phyloP scores from a whole-genome alignment of 495 filamentous ascomycete species.

The Aspergillus campestris region DNA sequence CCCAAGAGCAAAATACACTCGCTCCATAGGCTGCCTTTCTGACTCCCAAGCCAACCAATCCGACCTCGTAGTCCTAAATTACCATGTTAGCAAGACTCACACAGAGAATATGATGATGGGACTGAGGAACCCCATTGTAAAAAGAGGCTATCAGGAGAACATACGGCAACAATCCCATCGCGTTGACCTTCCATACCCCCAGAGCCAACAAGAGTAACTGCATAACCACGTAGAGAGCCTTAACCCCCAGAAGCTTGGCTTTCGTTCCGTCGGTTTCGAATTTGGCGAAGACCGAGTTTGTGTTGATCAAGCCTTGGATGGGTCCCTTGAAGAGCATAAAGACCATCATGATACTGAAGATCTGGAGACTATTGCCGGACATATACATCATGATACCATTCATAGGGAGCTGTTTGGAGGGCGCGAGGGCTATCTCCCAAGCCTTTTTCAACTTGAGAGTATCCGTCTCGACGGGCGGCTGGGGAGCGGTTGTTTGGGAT shows the following conservation, averaged over 20 bases:
- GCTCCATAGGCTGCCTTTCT: conserved; percentile 66
- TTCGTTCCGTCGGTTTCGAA: conserved; percentile 82
- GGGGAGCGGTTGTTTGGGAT: conserved; percentile 13
- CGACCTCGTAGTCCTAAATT: conserved; percentile 72
- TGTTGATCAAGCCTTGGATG: conserved; percentile 70
- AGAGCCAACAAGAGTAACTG: conserved; percentile 74
- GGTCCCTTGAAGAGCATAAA: conserved; percentile 98
- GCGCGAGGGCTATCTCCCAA: conserved; percentile 94
- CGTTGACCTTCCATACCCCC: conserved; percentile 95
- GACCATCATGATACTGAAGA: conserved; percentile 99
- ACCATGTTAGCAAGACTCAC: conserved; percentile 8
- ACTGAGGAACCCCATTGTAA: not conserved
- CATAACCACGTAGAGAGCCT: conserved; percentile 78
- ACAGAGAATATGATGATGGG: not conserved
- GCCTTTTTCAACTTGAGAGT: conserved; percentile 95
- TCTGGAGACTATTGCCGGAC: conserved; percentile 97
- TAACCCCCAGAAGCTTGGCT: conserved; percentile 64
- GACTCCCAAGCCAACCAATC: conserved; percentile 96
- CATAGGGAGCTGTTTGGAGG: conserved; percentile 93
- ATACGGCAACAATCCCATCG: conserved; percentile 91
- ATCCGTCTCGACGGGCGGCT: conserved; percentile 71
- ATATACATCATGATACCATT: conserved; percentile 99
- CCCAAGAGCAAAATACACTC: conserved; percentile 45
- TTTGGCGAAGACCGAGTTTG: conserved; percentile 72
- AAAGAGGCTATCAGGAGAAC: conserved; percentile 20